Evolutionary conservation across 441 rosid genomes (phyloP).

Genomic region (Erysimum pusillum): DNA sequence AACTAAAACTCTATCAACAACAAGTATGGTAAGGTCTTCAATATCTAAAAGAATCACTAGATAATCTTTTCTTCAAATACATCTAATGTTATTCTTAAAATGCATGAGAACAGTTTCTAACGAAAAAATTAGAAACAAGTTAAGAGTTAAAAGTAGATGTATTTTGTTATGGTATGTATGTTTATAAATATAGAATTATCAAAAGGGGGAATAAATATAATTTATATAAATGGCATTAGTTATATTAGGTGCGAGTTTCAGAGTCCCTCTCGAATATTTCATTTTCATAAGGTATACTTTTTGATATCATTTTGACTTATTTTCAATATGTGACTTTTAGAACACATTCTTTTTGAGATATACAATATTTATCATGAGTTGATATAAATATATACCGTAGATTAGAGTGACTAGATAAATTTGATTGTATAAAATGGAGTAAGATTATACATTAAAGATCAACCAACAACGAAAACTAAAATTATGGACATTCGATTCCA

Average conservation of each 20-base stretch:
- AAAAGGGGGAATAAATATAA: background rate
- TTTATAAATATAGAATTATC: background rate
- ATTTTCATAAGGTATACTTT: background rate
- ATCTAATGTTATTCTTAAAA: too few species aligned
- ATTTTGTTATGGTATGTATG: background rate
- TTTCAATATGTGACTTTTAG: background rate
- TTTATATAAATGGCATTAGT: slow-evolving; percentile 31
- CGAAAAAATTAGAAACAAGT: too few species aligned
- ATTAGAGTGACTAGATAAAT: too few species aligned
- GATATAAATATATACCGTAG: background rate
- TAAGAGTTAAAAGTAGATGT: background rate
- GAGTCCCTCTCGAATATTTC: slow-evolving; percentile 19
- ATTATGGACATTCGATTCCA: too few species aligned
- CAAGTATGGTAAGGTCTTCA: too few species aligned
- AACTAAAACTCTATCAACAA: too few species aligned
- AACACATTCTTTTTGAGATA: background rate
- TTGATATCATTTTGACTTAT: background rate
- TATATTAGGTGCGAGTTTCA: slow-evolving; percentile 41
- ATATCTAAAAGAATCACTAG: too few species aligned
- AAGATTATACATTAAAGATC: too few species aligned
- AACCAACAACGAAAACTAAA: too few species aligned
- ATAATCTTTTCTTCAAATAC: too few species aligned
- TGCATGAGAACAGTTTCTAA: too few species aligned
- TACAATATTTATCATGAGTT: background rate
- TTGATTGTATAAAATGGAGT: too few species aligned